A percentile compares a stretch with the other conserved stretches of the same genome.
Evolutionary conservation across 768 basidiomycete genomes (phyloP).

Genomic region (Pisolithus orientalis): DNA sequence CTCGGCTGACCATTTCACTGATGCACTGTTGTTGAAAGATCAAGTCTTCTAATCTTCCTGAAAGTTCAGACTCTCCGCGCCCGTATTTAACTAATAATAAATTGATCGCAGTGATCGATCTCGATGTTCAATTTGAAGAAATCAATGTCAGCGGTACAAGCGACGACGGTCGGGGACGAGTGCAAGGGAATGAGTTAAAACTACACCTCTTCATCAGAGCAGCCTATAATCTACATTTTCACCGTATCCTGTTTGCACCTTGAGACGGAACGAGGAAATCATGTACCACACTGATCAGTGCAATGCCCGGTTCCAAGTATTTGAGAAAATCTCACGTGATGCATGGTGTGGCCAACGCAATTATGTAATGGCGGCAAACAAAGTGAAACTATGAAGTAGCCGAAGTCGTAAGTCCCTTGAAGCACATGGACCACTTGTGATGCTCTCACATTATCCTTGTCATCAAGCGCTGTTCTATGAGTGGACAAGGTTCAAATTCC

Average conservation of each 20-base stretch:
- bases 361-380: too few relatives aligned
- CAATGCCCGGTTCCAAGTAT: too few relatives aligned
- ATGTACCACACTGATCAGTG: too few relatives aligned
- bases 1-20: too few relatives aligned
- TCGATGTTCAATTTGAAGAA: constrained; percentile 84
- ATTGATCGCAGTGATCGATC: constrained; percentile 83
- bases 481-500: too few relatives aligned
- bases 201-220: constrained; percentile 36
- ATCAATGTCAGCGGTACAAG: constrained; percentile 49
- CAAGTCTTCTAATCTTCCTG: constrained; percentile 73
- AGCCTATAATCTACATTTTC: constrained; percentile 30
- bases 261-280: constrained; percentile 30
- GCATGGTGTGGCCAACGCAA: too few relatives aligned
- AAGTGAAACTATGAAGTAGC: too few relatives aligned
- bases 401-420: too few relatives aligned
- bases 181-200: constrained; percentile 21
- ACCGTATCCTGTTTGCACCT: constrained; percentile 45
- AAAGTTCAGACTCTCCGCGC: constrained; percentile 61
- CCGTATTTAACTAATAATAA: constrained; percentile 61
- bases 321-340: too few relatives aligned
- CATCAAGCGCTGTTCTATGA: too few relatives aligned
- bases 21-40: constrained; percentile 65
- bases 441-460: too few relatives aligned
- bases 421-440: too few relatives aligned
- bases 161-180: not conserved